Base-by-base conservation (phyloP, 768 basidiomycete genomes). In the Ramaria sp. region DNA sequence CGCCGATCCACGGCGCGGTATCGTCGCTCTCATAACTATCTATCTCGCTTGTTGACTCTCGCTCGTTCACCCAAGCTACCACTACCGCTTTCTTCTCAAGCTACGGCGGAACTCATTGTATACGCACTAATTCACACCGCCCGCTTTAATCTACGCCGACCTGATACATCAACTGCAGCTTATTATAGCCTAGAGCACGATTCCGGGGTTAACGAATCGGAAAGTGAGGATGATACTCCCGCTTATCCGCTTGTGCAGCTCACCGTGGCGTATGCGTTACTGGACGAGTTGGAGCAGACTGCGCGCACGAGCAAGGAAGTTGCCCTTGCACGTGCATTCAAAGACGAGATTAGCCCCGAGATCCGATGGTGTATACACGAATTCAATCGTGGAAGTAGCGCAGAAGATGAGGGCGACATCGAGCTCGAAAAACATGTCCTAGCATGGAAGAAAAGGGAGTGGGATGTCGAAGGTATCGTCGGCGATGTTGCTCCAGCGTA, bases 321-420 rank as follows among this genome's bases (percentile, higher is more conserved):
- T 69, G 95, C 94, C 1, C 77, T 97, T 9, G 88, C 91, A 4
- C 79, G 81, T 9, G 76, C 89, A 31, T 88, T 90, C 65, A 78
- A 85, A 5, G 94, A 98, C 65, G 86, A 88, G 63, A 81, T 95
- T 53, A 84, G 88, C 22, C 92, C 95, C 0, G 84, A 96, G 68
- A 91, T 98, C 54, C 76, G 95, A 46, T 86, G 93, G 70, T 91
- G 87, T 62, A 93, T 94, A 0, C 95, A 97, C 64, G 85, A 91
- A 64, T 74, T 94, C 13, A 89, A 91, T 1, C 75, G 82, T 53
- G 43, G 27, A n/a, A 30, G 5, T 6, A 22, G 7, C 30, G 41
- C 46, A 13, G 45, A 50, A 48, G 55, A 57, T 3, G 47, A 57
- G 38, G 45, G n/a, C 15, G 55, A 57, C 1, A 45, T 17, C 20